A percentile compares a stretch with the other conserved stretches of the same genome.
These are phyloP conservation scores for Entomortierella lignicola DNA, from an alignment of 192 early-diverging fungal species.

Conservation along the genomic window DNA sequence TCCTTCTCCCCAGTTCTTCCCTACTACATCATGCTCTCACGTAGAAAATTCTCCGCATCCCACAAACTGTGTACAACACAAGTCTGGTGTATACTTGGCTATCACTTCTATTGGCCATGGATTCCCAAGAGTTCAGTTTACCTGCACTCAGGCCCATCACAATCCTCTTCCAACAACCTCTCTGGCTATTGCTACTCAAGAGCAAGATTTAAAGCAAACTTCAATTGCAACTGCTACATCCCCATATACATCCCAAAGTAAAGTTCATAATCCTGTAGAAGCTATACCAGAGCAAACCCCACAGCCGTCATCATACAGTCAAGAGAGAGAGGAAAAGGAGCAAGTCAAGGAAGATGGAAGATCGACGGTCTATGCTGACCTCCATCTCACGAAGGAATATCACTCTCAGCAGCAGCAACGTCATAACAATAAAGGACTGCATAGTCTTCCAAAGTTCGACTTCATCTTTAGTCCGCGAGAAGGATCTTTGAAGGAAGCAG, in stretches of 20 bases:
- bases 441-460: not conserved
- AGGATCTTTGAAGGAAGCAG: not conserved
- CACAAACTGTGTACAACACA: slow-evolving; percentile 15
- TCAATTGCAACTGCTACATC: too few relatives aligned
- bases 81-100: slow-evolving; percentile 22
- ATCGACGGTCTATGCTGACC: slow-evolving; percentile 8
- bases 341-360: not conserved
- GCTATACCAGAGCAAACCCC: slow-evolving; percentile 24
- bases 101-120: slow-evolving; percentile 38
- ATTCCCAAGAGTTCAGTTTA: slow-evolving; percentile 36
- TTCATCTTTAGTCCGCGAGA: slow-evolving; percentile 28
- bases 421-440: not conserved
- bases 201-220: too few relatives aligned
- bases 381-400: not conserved
- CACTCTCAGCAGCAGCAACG: not conserved
- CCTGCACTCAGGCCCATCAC: slow-evolving; percentile 17
- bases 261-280: slow-evolving; percentile 21
- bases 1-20: not conserved
- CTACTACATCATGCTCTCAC: not conserved
- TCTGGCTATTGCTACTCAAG: not conserved
- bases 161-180: not conserved
- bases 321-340: not conserved
- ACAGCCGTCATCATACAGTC: not conserved
- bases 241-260: not conserved
- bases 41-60: slow-evolving; percentile 2